phyloP scores from a whole-genome alignment of 768 basidiomycete genomes.

The Russula dissimulans region DNA sequence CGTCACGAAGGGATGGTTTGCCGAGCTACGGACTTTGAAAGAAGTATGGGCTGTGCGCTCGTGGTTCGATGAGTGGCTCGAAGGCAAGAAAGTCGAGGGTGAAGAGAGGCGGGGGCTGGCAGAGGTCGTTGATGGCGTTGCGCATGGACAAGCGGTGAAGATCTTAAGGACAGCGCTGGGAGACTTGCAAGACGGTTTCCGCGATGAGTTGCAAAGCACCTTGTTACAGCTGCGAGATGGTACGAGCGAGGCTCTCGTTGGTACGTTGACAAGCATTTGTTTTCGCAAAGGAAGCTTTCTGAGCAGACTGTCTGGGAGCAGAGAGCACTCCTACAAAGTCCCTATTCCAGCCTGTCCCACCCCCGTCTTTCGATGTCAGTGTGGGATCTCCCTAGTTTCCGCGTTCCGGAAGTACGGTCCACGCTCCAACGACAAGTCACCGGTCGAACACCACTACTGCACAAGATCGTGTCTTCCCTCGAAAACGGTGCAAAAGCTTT shows the following conservation, averaged over 20 bases:
- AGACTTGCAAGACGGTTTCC: constrained; percentile 39
- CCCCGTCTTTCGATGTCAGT: constrained; percentile 34
- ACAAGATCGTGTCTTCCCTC: constrained; percentile 46
- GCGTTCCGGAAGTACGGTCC: constrained; percentile 56
- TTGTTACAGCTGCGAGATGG: constrained; percentile 28
- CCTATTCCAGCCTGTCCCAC: constrained; percentile 47
- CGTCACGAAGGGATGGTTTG: constrained; percentile 48
- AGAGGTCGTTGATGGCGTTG: constrained; percentile 43
- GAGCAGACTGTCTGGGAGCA: constrained; percentile 23
- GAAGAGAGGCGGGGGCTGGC: constrained; percentile 39
- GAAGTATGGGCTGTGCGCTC: constrained; percentile 67
- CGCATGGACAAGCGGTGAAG: constrained; percentile 41
- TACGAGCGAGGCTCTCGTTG: constrained; percentile 21
- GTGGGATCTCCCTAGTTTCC: constrained; percentile 29
- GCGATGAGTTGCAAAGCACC: constrained; percentile 33
- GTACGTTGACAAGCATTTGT: constrained; percentile 22
- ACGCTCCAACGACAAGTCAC: constrained; percentile 53
- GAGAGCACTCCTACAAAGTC: constrained; percentile 44
- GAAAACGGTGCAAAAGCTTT: constrained; percentile 52
- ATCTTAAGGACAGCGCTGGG: constrained; percentile 51
- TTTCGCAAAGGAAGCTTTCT: neutral
- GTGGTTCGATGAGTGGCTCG: constrained; percentile 40
- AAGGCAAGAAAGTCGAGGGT: constrained; percentile 32
- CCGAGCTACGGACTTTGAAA: constrained; percentile 45
- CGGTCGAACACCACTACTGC: constrained; percentile 53